Evolutionary conservation across 306 rosid species (phyloP), one percentile per base, ranked within the genome.

Genomic region (Spatholobus suberectus): DNA sequence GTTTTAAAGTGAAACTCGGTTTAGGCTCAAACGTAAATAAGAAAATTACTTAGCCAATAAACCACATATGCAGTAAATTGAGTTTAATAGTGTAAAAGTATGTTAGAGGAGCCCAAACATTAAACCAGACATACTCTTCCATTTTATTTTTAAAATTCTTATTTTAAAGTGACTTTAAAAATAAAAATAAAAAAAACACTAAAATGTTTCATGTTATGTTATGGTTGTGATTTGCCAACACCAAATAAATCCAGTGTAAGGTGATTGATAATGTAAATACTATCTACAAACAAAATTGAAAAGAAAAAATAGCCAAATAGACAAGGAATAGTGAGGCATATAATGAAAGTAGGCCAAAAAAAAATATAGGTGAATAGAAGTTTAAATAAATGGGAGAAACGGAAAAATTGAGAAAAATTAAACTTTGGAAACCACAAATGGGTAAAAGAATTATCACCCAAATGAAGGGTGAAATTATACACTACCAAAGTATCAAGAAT

Each of bases 401-500:
- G 27, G 37, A n/a, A 40, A 26, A n/a, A 9, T 10, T n/a, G n/a
- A n/a, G n/a, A n/a, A n/a, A n/a, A n/a, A n/a, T 10, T 23, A n/a
- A 79, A 11, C 35, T 40, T 26, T 17, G 23, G 34, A 38, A 41
- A 26, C 7, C 10, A 58, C 13, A 70, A 76, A 27, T 37, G 44
- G 63, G n/a, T 23, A 21, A 40, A 38, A 58, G 24, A 40, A 58
- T 58, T 29, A 62, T 46, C 24, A 62, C 29, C 70, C 59, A 27
- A 70, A 70, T 55, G 27, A 57, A 2, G 57, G 3, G 38, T 73
- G 14, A 40, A 57, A 29, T 83, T 82, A 52, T 79, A 79, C 72
- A 79, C 51, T 49, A 12, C 7, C 9, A 34, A 9, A 37, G 34
- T 27, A 73, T 62, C 69, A 55, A 61, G 71, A 83, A 75, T 44